phyloP scores from a whole-genome alignment of 2,329 filamentous ascomycete species.

The Neoscytalidium dimidiatum region DNA sequence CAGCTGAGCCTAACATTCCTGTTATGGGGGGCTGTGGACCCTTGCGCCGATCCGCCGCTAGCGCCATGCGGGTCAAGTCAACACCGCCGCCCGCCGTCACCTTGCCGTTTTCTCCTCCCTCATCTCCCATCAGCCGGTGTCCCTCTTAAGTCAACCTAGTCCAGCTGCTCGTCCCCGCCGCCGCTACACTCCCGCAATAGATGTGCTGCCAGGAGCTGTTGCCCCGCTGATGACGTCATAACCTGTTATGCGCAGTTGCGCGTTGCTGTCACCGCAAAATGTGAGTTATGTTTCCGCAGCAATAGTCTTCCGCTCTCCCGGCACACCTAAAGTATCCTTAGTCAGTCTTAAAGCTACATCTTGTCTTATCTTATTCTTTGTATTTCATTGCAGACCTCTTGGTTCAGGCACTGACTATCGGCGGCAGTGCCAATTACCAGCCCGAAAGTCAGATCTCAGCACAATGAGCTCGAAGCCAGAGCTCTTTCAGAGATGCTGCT shows the following conservation, averaged over 20 bases:
- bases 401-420: no score
- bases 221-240: neutral
- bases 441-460: neutral
- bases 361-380: no score
- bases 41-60: neutral
- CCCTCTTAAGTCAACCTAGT: neutral
- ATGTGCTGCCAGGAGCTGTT: neutral
- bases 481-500: neutral
- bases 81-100: neutral
- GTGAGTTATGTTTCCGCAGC: no score
- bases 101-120: neutral
- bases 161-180: neutral
- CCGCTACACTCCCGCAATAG: neutral
- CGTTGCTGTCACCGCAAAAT: no score
- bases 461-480: neutral
- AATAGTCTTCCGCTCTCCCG: no score
- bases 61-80: neutral
- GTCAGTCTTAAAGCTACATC: no score
- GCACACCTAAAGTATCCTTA: no score
- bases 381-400: no score
- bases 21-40: neutral
- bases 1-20: no score
- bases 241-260: neutral
- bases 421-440: no score
- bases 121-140: neutral